Evolutionary conservation across 768 basidiomycete genomes (phyloP).

Genomic region (Trametes meyenii): DNA sequence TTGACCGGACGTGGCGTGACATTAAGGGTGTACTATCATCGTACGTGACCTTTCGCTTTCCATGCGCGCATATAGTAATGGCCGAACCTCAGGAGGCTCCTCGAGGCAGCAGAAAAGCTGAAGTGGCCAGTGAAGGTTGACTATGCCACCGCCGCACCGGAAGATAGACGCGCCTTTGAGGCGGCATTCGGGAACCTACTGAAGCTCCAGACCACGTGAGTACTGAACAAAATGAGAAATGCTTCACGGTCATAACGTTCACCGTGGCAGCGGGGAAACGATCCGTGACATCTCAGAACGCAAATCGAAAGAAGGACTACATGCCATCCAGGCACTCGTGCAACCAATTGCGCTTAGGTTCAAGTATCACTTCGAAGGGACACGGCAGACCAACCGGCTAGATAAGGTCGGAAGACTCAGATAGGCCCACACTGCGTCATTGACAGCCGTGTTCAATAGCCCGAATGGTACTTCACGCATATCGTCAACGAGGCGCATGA

Average conservation of each 20-base stretch:
- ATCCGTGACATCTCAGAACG: slow-evolving; percentile 36
- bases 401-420: slow-evolving; percentile 68
- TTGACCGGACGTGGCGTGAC: slow-evolving; percentile 73
- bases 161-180: slow-evolving; percentile 70
- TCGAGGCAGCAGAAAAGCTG: slow-evolving; percentile 67
- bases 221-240: slow-evolving; percentile 1
- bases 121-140: slow-evolving; percentile 86
- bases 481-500: slow-evolving; percentile 86
- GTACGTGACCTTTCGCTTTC: slow-evolving; percentile 44
- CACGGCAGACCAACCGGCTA: slow-evolving; percentile 82
- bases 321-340: slow-evolving; percentile 83
- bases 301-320: slow-evolving; percentile 60
- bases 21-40: slow-evolving; percentile 66
- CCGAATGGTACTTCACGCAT: slow-evolving; percentile 97
- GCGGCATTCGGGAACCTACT: slow-evolving; percentile 76
- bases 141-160: slow-evolving; percentile 52
- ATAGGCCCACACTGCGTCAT: neutral
- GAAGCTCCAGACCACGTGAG: slow-evolving; percentile 78
- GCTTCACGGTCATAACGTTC: no score
- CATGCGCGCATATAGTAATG: slow-evolving; percentile 1
- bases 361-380: slow-evolving; percentile 92
- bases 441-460: slow-evolving; percentile 47
- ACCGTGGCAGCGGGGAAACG: slow-evolving; percentile 50
- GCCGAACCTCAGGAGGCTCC: slow-evolving; percentile 53
- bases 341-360: slow-evolving; percentile 85